Evolutionary conservation across 257 asterid genomes (phyloP), one percentile per base, ranked within the genome.

Genomic region (Rauvolfia tetraphylla): DNA sequence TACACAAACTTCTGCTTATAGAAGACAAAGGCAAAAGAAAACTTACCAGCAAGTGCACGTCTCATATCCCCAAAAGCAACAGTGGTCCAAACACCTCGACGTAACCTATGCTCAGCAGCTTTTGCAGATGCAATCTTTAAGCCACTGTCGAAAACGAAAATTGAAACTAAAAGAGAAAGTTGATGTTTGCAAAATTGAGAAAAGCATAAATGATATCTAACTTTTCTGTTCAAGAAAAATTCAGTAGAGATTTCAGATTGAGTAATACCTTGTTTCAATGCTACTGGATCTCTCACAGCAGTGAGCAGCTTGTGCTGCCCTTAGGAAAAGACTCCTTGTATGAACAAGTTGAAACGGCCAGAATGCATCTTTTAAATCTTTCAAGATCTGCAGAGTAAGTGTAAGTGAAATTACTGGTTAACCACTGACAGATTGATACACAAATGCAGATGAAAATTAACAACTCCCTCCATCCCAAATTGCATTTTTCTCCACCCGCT

Each of bases 31-130:
- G 61, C 39, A 80, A 31, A 71, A 15, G 29, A 59, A 44, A 42
- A 73, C 84, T 38, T 75, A 89, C 97, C 96, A 81, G 97, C 80
- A 77, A 92, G 84, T 76, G 97, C 97, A 72, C 97, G 93, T 20
- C 96, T 83, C 90, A 92, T 92, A 82, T 92, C 97, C 82, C 97
- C 97, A 86, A 87, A 92, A 71, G 76, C 89, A 66, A 88, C 96
- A 81, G 88, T 92, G 71, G 97, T 92, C 97, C 97, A 92, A 82
- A 92, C 95, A 82, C 97, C 97, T 73, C 97, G 87, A 79, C 89
- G 90, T 81, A 92, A 82, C 84, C 97, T 86, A 81, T 90, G 96
- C 82, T 85, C 88, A 74, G 96, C 91, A 79, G 97, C 96, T 88
- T 92, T 92, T 77, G 93, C 94, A 81, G 97, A 88, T 75, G 97